These are phyloP conservation scores for Carex cristatella DNA, from an alignment of 176 grass and related monocot species.

Conservation along the genomic window DNA sequence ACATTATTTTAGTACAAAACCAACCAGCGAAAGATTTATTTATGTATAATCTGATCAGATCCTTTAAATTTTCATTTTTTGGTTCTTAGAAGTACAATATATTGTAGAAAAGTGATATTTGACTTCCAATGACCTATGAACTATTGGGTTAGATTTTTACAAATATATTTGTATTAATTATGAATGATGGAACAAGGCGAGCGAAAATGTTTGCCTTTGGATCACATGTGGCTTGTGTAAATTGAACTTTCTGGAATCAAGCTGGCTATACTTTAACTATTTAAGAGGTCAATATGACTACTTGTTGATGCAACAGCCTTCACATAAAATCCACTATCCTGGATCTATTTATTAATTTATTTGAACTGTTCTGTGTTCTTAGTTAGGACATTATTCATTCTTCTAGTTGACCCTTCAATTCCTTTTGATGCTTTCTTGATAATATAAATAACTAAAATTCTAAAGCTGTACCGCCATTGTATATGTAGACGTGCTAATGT, in stretches of 20 bases:
- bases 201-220: background rate
- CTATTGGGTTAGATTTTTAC: background rate
- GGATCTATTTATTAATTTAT: background rate
- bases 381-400: background rate
- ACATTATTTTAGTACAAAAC: background rate
- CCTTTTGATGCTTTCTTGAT: background rate
- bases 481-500: conserved; percentile 9
- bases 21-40: background rate
- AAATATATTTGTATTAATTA: background rate
- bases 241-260: background rate
- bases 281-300: background rate
- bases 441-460: background rate
- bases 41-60: background rate
- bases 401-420: background rate
- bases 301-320: background rate
- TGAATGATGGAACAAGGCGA: background rate
- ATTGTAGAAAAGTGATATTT: background rate
- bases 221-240: background rate
- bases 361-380: background rate
- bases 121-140: background rate
- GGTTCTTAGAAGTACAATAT: background rate
- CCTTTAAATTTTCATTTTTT: background rate
- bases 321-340: background rate
- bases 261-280: background rate
- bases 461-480: background rate